Percentiles rank a stretch among this genome's conserved stretches.
These are phyloP conservation scores for Fusarium liriodendri DNA, from an alignment of 2,329 filamentous ascomycete genomes.

Conservation along the genomic window DNA sequence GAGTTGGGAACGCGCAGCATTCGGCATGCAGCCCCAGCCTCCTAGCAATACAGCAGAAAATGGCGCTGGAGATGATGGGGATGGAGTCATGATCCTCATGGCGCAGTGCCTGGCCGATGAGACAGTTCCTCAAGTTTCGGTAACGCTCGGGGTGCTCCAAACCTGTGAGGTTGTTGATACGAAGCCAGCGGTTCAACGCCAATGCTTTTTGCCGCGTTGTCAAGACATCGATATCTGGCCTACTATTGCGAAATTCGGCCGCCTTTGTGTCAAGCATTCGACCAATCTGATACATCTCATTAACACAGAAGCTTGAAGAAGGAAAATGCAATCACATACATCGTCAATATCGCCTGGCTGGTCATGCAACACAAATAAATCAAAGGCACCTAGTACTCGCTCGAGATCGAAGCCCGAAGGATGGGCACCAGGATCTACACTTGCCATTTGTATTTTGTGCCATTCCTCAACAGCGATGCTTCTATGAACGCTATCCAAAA, in stretches of 20 bases:
- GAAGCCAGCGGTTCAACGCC: conserved; percentile 76
- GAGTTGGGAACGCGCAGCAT: conserved; percentile 84
- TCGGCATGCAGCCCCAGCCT: conserved; percentile 80
- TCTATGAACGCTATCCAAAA: conserved; percentile 84
- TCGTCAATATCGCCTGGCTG: conserved; percentile 79
- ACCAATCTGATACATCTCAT: conserved; percentile 61
- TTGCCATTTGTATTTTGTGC: conserved; percentile 56
- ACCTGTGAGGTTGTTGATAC: conserved; percentile 75
- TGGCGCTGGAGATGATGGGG: conserved; percentile 86
- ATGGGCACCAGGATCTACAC: conserved; percentile 25
- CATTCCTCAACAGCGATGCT: conserved; percentile 83
- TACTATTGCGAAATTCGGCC: conserved; percentile 62
- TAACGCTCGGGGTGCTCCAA: conserved; percentile 75
- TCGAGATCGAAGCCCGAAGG: conserved; percentile 68
- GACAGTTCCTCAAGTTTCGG: conserved; percentile 85
- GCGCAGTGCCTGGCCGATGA: conserved; percentile 84
- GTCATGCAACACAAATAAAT: conserved; percentile 86
- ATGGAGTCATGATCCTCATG: conserved; percentile 81
- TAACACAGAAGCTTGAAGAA: conserved; percentile 6
- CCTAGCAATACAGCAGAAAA: conserved; percentile 84
- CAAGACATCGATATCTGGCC: conserved; percentile 64
- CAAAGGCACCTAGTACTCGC: conserved; percentile 82
- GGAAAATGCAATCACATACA: conserved; percentile 55
- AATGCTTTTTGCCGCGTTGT: conserved; percentile 76
- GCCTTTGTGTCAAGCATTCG: conserved; percentile 74